Base-by-base conservation (phyloP, 2,329 filamentous ascomycete genomes). In the Aspergillus costaricaensis region DNA sequence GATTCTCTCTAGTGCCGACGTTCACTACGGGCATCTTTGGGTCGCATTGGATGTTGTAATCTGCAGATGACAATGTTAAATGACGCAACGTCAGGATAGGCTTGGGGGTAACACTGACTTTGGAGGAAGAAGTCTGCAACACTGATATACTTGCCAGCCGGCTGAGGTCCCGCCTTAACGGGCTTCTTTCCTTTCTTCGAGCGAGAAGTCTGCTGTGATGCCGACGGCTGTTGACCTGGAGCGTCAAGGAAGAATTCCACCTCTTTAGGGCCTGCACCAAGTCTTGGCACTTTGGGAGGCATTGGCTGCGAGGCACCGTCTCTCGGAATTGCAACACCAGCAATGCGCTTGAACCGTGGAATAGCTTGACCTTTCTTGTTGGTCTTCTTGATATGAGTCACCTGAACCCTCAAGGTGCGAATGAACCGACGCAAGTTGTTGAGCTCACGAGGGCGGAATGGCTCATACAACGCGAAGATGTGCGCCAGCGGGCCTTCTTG, bases 11-110 rank as follows among this genome's bases (percentile, higher is more conserved):
- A 10, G 75, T 85, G 2, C 89, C 90, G 10, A 89, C 80, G 68
- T 93, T 92, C 63, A 93, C 73, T 1, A 91, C 80, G 0, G 90
- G 88, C 4, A 83, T 73, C 1, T 79, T 68, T 0, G 72, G 71
- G 14, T 80, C 68, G 1, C 75, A 57, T 0, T 65, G 64, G 43
- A 83, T 76, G 19, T 58, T 62, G 61, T 73, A 81, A 70, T 50
- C 76, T 82, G 69, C 3, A 21, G 52, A 44, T 25, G 19, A 36
- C 25, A 23, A 14, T 14, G 50, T 61, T 38, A 61, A 50, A 17
- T 17, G 14, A 17, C 10, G 8, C 15, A 27, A 15, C 36, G 9
- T 14, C 15, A 44, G 19, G 7, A 12, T 2, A 55, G 25, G 38
- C 7, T 10, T 10, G 48, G 5, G 38, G 19, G 38, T 17, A 23